Evolutionary conservation across 2,329 filamentous ascomycete species (phyloP).

Genomic region (Penicillium frequentans): DNA sequence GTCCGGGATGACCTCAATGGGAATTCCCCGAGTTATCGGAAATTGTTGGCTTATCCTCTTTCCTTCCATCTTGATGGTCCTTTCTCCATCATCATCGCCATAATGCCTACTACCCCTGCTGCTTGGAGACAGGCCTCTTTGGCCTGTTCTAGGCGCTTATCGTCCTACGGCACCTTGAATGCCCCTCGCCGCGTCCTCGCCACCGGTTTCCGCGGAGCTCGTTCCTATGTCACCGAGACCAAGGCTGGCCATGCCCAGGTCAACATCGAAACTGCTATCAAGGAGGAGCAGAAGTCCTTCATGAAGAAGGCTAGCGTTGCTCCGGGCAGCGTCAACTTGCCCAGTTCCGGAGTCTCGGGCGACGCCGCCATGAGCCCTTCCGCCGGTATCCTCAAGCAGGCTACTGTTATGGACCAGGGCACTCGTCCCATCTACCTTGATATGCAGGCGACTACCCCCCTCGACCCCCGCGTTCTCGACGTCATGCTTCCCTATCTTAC

Average conservation of each 20-base stretch:
- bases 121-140: constrained; percentile 73
- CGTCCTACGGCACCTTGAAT: constrained; percentile 41
- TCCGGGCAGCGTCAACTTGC: constrained; percentile 59
- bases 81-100: constrained; percentile 24
- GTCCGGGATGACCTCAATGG: constrained; percentile 10
- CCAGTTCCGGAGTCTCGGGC: constrained; percentile 57
- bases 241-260: constrained; percentile 71
- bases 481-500: constrained; percentile 95
- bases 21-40: constrained; percentile 20
- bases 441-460: constrained; percentile 95
- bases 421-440: constrained; percentile 95
- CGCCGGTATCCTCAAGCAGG: constrained; percentile 82
- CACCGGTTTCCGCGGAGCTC: constrained; percentile 34
- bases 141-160: constrained; percentile 54
- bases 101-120: constrained; percentile 67
- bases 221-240: constrained; percentile 81
- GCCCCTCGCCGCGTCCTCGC: constrained; percentile 42
- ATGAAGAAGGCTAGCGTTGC: constrained; percentile 56
- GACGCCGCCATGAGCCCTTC: constrained; percentile 78
- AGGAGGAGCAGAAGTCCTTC: constrained; percentile 81
- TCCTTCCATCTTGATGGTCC: constrained; percentile 25
- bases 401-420: constrained; percentile 89
- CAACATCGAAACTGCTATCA: constrained; percentile 78
- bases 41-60: constrained; percentile 17
- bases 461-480: constrained; percentile 91